A percentile compares a stretch with the other conserved stretches of the same genome.
These are phyloP conservation scores for Calonectria honghensis DNA, from an alignment of 2,329 filamentous ascomycete species.

Conservation along the genomic window DNA sequence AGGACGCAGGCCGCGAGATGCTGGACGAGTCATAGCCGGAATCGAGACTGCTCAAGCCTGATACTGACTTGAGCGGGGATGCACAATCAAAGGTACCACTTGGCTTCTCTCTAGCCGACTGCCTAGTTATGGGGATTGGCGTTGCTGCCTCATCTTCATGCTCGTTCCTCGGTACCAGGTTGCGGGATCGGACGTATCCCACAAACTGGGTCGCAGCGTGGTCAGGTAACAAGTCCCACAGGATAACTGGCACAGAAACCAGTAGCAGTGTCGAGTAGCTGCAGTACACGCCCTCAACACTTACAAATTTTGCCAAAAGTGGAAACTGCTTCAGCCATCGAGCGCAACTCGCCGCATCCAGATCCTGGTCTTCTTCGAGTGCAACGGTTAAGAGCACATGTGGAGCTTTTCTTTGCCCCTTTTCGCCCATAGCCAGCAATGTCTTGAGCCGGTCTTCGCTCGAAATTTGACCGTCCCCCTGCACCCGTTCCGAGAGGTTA, in stretches of 20 bases:
- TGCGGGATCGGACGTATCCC: conserved; percentile 53
- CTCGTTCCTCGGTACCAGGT: conserved; percentile 45
- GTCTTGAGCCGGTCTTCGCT: conserved; percentile 52
- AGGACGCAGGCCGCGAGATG: conserved; percentile 48
- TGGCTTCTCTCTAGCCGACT: conserved; percentile 41
- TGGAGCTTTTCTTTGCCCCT: conserved; percentile 49
- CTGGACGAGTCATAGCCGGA: conserved; percentile 53
- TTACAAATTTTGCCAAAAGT: conserved; percentile 52
- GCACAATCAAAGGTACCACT: conserved; percentile 43
- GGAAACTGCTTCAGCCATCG: conserved; percentile 56
- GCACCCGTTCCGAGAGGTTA: conserved; percentile 50
- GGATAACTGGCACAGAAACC: conserved; percentile 53
- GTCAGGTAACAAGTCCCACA: conserved; percentile 53
- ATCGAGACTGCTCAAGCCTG: conserved; percentile 52
- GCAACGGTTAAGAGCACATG: conserved; percentile 54
- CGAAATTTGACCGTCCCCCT: conserved; percentile 46
- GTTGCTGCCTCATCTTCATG: conserved; percentile 38
- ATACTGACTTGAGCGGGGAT: conserved; percentile 49
- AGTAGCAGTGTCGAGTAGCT: conserved; percentile 53
- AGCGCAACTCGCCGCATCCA: conserved; percentile 52
- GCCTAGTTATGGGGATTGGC: conserved; percentile 51
- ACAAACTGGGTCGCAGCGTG: conserved; percentile 55
- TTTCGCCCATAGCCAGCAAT: conserved; percentile 47
- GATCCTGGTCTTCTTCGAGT: conserved; percentile 52
- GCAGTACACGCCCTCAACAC: conserved; percentile 51